Conservation (phyloP, 495 filamentous ascomycete species). For the Penicillium cinerascens region DNA sequence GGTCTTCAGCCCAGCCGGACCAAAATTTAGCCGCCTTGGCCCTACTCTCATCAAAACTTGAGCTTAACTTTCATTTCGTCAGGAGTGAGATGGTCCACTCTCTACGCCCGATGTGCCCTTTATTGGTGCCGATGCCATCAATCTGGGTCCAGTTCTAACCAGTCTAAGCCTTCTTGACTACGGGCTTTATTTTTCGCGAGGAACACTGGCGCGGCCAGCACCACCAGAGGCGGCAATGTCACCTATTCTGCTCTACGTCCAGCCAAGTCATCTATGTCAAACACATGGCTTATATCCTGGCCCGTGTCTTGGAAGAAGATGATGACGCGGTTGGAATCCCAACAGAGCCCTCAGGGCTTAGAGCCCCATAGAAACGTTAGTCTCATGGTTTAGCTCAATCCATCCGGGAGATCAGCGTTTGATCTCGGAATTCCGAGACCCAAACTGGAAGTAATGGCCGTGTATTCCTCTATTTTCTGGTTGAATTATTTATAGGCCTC, state of each 20-base stretch:
- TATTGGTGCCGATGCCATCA: not conserved
- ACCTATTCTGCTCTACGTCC: not conserved
- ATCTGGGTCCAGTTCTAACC: not conserved
- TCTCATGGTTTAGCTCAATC: constrained; percentile 8
- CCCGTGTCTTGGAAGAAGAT: constrained; percentile 2
- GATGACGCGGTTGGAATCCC: not conserved
- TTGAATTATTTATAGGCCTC: not conserved
- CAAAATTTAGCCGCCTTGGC: constrained; percentile 11
- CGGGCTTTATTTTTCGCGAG: not conserved
- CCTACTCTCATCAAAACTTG: not conserved
- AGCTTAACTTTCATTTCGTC: constrained; percentile 3
- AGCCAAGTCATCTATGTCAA: constrained; percentile 3
- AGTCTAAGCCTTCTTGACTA: not conserved
- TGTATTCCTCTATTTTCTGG: not conserved
- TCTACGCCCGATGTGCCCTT: not conserved
- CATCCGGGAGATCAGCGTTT: constrained; percentile 13
- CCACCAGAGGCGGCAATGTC: not conserved
- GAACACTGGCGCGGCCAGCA: not conserved
- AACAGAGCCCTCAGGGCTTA: not conserved
- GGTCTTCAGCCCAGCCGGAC: constrained; percentile 9
- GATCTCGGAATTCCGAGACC: not conserved
- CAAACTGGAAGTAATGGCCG: constrained; percentile 4
- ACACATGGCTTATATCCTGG: not conserved
- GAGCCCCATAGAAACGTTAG: not conserved
- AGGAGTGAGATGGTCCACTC: not conserved